Evolutionary conservation across 2,329 filamentous ascomycete genomes (phyloP).

Genomic region (Mycosphaerella sp.): DNA sequence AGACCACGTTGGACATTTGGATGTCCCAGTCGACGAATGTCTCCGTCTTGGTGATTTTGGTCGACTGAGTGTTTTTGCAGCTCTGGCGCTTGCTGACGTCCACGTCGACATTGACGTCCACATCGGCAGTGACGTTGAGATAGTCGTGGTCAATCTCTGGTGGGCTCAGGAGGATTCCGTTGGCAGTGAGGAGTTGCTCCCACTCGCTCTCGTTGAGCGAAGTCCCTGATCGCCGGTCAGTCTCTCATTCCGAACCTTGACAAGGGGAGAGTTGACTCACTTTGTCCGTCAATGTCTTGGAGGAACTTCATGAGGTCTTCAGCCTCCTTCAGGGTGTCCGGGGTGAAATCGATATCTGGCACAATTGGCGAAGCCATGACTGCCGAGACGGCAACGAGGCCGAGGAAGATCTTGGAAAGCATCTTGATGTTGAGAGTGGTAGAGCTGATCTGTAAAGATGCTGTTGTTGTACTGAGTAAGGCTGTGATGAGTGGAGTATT

Average conservation of each 20-base stretch:
- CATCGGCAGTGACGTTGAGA: constrained; percentile 11
- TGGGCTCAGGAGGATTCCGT: constrained; percentile 2
- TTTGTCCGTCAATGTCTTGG: background rate
- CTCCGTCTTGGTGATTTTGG: constrained; percentile 2
- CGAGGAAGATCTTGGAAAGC: constrained; percentile 8
- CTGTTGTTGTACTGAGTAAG: background rate
- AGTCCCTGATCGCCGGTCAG: background rate
- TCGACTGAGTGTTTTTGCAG: constrained; percentile 3
- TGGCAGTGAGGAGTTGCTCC: constrained; percentile 1
- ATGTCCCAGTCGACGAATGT: constrained; percentile 20
- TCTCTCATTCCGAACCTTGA: background rate
- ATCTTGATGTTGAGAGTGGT: background rate
- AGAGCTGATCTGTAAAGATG: background rate
- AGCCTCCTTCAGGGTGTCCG: constrained; percentile 1
- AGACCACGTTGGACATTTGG: constrained; percentile 19
- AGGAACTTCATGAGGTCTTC: constrained; percentile 2
- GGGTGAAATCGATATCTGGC: background rate
- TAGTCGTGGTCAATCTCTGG: constrained; percentile 10
- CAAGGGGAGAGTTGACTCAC: background rate
- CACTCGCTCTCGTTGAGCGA: constrained; percentile 1
- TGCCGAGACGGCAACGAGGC: constrained; percentile 4
- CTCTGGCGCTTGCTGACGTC: constrained; percentile 9
- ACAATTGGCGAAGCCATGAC: constrained; percentile 1
- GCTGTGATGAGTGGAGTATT: background rate
- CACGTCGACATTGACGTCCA: constrained; percentile 1